Evolutionary conservation across 108 stramenopile species (phyloP).

Genomic region (Aurantiochytrium sp.): DNA sequence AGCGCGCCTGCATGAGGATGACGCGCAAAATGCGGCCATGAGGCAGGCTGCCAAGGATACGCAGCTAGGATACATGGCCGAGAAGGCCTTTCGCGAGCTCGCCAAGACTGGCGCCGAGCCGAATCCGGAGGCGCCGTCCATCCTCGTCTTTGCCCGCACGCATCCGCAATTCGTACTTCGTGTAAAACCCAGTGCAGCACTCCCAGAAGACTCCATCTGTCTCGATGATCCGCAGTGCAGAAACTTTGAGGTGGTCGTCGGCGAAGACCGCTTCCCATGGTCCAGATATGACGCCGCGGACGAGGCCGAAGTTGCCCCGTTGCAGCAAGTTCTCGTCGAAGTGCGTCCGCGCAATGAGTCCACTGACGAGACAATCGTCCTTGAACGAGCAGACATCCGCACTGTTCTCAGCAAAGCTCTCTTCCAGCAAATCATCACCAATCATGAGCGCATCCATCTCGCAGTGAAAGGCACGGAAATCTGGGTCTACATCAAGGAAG

Average conservation of each 20-base stretch:
- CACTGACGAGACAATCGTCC: neutral
- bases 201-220: neutral
- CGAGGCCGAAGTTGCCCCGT: neutral
- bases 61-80: neutral
- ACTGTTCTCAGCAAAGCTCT: neutral
- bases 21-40: neutral
- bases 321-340: neutral
- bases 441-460: neutral
- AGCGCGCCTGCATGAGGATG: neutral
- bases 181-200: neutral
- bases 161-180: neutral
- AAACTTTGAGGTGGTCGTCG: neutral
- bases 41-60: neutral
- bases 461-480: neutral
- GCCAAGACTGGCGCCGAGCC: neutral
- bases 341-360: neutral
- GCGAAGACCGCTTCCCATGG: neutral
- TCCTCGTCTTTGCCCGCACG: neutral
- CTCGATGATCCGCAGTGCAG: neutral
- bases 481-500: neutral
- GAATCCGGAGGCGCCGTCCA: neutral
- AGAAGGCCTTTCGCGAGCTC: neutral
- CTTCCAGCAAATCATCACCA: neutral
- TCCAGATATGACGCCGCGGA: neutral
- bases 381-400: neutral